These are phyloP conservation scores for Lactarius akahatsu DNA, from an alignment of 768 basidiomycete genomes.

Conservation along the genomic window DNA sequence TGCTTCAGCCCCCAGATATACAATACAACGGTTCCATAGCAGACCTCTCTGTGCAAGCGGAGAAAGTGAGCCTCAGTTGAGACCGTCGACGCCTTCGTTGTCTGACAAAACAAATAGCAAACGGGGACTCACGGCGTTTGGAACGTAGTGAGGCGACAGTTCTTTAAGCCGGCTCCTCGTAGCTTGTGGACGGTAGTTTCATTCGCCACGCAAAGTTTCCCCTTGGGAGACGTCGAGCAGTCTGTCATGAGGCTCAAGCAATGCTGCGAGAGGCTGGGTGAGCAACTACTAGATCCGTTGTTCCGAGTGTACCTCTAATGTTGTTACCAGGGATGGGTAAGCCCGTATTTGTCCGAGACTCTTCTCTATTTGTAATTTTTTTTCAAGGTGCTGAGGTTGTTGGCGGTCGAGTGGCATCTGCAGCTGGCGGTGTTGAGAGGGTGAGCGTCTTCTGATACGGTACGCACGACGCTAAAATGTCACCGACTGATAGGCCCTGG, in stretches of 20 bases:
- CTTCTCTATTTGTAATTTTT: slow-evolving; percentile 4
- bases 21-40: slow-evolving; percentile 16
- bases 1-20: slow-evolving; percentile 25
- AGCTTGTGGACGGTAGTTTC: slow-evolving; percentile 24
- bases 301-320: not conserved
- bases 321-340: slow-evolving; percentile 19
- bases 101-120: slow-evolving; percentile 4
- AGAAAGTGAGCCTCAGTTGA: slow-evolving; percentile 3
- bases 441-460: slow-evolving; percentile 12
- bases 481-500: slow-evolving; percentile 10
- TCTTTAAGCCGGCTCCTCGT: slow-evolving; percentile 17
- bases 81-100: not conserved
- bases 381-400: slow-evolving; percentile 4
- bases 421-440: slow-evolving; percentile 22
- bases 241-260: slow-evolving; percentile 7
- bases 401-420: slow-evolving; percentile 16
- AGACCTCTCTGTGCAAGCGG: slow-evolving; percentile 13
- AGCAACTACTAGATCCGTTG: not conserved
- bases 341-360: not conserved
- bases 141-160: slow-evolving; percentile 27
- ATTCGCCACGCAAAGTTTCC: slow-evolving; percentile 18
- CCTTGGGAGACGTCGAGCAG: not conserved
- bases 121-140: slow-evolving; percentile 22
- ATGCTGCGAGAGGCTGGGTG: slow-evolving; percentile 22
- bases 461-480: not conserved